Base-by-base conservation (phyloP, 805 yeast species). In the Jamesozyma spencerorum region DNA sequence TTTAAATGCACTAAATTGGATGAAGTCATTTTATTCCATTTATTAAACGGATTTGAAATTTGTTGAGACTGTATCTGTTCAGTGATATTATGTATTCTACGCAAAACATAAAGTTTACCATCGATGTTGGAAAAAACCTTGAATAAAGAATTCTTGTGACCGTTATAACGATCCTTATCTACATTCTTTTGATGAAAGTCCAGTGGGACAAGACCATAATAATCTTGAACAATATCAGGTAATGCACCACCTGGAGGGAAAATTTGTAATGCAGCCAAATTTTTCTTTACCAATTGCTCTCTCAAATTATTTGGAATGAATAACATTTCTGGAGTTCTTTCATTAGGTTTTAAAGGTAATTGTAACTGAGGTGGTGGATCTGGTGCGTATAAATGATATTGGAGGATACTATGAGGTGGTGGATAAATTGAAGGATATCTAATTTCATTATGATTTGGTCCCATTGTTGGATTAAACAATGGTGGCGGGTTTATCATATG, bases 311-410 rank as follows among this genome's bases (percentile, higher is more conserved):
- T 75, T 8, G 87, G 77, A 10, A 90, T 72, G 56, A 88, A 88
- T 53, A 92, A 68, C 42, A 72, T 73, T 40, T 75, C 74, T 2
- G 80, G 74, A 26, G 76, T 77, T 33, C 86, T 72, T 62, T 87
- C 88, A 56, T 87, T 78, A 1, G 85, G 76, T 37, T 72, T 71
- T 46, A 83, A 64, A 12, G 79, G 77, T 8, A 74, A 60, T 31
- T 71, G 69, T 36, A 79, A 59, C 54, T 81, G 79, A 7, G 87
- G 88, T 2, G 88, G 85, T 8, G 96, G 90, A 24, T 77, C 72
- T 2, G 97, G 97, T 0, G 96, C 92, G 62, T 90, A 88, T 31
- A 86, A 63, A 62, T 88, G 95, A 57, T 85, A 84, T 53, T 86
- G 86, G 34, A 85, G 65, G 48, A 60, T 49, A 31, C 62, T 63